Percentiles rank a stretch among this genome's conserved stretches.
These are phyloP conservation scores for Pseudogymnoascus sp. DNA, from an alignment of 2,329 filamentous ascomycete species.

Conservation along the genomic window DNA sequence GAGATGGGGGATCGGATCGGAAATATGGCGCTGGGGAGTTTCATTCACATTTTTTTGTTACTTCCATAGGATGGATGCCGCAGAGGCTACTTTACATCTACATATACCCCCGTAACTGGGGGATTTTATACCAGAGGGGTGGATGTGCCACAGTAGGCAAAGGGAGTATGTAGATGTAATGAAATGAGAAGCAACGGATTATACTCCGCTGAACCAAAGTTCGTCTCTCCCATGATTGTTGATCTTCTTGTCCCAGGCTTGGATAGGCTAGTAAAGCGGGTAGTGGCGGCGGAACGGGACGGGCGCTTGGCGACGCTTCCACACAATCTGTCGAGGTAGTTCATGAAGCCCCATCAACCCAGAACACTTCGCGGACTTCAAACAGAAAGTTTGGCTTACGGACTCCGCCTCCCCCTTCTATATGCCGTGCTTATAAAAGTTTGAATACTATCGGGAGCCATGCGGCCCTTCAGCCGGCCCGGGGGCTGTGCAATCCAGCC, in stretches of 20 bases:
- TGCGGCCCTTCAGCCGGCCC: background rate
- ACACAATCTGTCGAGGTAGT: background rate
- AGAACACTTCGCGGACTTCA: background rate
- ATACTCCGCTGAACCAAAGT: background rate
- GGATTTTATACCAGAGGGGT: background rate
- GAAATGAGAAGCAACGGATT: constrained; percentile 1
- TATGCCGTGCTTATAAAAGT: background rate
- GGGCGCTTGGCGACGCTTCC: background rate
- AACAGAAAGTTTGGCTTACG: background rate
- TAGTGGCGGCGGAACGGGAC: background rate
- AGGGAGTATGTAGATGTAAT: constrained; percentile 1
- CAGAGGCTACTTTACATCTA: constrained; percentile 1
- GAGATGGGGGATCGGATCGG: background rate
- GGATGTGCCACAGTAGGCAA: background rate
- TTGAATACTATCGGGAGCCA: background rate
- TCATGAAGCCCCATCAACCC: background rate
- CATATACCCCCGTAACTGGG: background rate
- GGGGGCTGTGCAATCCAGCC: background rate
- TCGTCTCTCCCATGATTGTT: background rate
- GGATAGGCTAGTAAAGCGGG: background rate
- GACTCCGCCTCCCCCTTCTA: background rate
- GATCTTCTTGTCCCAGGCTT: background rate
- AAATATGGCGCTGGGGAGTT: background rate
- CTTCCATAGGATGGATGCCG: background rate
- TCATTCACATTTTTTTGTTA: background rate